Evolutionary conservation across 2,329 filamentous ascomycete species (phyloP), one percentile per base, ranked within the genome.

Genomic region (Boeremia exigua): DNA sequence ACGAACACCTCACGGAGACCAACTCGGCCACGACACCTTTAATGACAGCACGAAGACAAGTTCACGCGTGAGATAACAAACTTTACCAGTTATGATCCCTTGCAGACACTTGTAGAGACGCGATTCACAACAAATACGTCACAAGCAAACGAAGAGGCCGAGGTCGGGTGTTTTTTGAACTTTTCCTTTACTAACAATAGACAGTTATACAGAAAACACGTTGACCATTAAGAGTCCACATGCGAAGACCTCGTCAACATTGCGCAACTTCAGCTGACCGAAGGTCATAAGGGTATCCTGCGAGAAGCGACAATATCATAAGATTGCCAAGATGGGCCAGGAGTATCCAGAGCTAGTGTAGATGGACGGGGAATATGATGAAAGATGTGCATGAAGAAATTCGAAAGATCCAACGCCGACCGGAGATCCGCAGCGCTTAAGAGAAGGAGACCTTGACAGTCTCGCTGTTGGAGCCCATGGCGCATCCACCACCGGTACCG

Each of bases 401-500:
- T 30, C 40, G 36, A 52, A 53, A 56, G 51, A 60, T 29, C 36
- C 29, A 64, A 58, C 57, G 59, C 59, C 63, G 47, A 60, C 48
- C 48, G 46, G 14, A 37, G 19, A 32, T 46, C 48, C 34, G 44
- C 37, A 30, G 42, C 42, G 40, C 54, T 49, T 64, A 67, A 29
- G 56, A 58, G 50, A 66, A 56, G 61, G 63, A 63, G 47, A 73
- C 68, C 47, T 67, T 59, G 56, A 75, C 55, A 39, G 59, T 59
- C 62, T 75, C 72, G 46, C 64, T 39, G 39, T 48, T 27, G 15
- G 51, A 38, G 52, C 55, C 64, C 68, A 73, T 73, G 47, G 59
- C 37, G 68, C 72, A 75, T 30, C 72, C 72, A 53, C 72, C 72
- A 47, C 68, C 65, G 34, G 54, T 54, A 48, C 68, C 72, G 6